A percentile compares a stretch with the other conserved stretches of the same genome.
Conservation (phyloP, 1,284 basidiomycete species). For the Apiotrichum laibachii region DNA sequence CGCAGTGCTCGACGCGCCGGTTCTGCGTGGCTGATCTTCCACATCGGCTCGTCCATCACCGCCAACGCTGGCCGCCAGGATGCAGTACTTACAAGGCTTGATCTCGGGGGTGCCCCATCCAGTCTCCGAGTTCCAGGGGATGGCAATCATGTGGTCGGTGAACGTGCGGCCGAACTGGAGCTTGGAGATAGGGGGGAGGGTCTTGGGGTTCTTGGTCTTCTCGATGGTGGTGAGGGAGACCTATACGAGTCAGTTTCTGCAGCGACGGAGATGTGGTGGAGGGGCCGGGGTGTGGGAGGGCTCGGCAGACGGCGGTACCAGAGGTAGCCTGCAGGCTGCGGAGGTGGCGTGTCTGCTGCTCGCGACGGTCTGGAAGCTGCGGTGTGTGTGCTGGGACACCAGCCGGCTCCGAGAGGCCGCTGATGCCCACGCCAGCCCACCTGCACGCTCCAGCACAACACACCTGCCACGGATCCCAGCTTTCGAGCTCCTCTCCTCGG, state of each 20-base stretch:
- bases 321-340: too few relatives aligned
- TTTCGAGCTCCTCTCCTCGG: too few relatives aligned
- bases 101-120: slow-evolving; percentile 87
- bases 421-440: too few relatives aligned
- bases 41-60: too few relatives aligned
- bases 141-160: slow-evolving; percentile 89
- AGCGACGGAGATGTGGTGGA: neutral
- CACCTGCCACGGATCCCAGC: too few relatives aligned
- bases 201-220: slow-evolving; percentile 53
- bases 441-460: too few relatives aligned
- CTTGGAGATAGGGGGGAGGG: slow-evolving; percentile 46
- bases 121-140: slow-evolving; percentile 68
- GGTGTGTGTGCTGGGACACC: too few relatives aligned
- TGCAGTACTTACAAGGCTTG: slow-evolving; percentile 64
- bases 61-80: too few relatives aligned
- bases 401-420: too few relatives aligned
- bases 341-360: too few relatives aligned
- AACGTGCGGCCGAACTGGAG: slow-evolving; percentile 58
- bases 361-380: neutral
- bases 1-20: too few relatives aligned
- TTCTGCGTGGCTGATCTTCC: too few relatives aligned
- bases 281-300: neutral
- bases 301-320: neutral
- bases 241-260: slow-evolving; percentile 41
- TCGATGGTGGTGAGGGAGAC: slow-evolving; percentile 57